Evolutionary conservation across 176 grass and related monocot genomes (phyloP), one percentile per base, ranked within the genome.

Genomic region (Phyllostachys edulis): DNA sequence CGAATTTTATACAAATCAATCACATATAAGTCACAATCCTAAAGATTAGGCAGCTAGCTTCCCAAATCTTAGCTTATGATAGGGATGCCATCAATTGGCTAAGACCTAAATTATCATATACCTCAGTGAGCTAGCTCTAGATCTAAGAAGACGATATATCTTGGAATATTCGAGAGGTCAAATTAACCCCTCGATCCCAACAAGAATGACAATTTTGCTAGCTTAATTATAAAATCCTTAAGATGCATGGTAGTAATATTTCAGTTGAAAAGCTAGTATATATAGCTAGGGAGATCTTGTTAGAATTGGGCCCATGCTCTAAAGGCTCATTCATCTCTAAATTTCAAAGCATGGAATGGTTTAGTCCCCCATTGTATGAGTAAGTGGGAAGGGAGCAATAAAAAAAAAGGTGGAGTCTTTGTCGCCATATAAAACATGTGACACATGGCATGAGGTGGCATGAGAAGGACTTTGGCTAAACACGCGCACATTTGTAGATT

Each of bases 41-140:
- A 51, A 80, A 65, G 59, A 64, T 80, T 52, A 66, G 68, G 23
- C 18, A 80, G 45, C 60, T 76, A 60, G 13, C 38, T 76, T 39
- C 16, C 57, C 49, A 41, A 11, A 67, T 51, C 56, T 34, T 54
- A 72, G 42, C 6, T 40, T 51, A 51, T 55, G 16, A 24, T 15
- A 65, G 17, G 14, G 68, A 62, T 64, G 23, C 23, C 37, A 72
- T 42, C 24, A 59, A 46, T 63, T 54, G 51, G 5, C 51, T 62
- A n/a, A 52, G 42, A 6, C 39, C 23, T 24, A 74, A 64, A 65
- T 51, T 73, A 32, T 7, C 41, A 83, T 73, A 36, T 9, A 73
- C n/a, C 57, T 49, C 3, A 24, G 40, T 63, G 59, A 32, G 57
- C 6, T 55, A 45, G 23, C 9, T 71, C 7, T 52, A 26, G 63